Base-by-base conservation (phyloP, 192 early-diverging fungal genomes). In the Chytriomyces sp. region DNA sequence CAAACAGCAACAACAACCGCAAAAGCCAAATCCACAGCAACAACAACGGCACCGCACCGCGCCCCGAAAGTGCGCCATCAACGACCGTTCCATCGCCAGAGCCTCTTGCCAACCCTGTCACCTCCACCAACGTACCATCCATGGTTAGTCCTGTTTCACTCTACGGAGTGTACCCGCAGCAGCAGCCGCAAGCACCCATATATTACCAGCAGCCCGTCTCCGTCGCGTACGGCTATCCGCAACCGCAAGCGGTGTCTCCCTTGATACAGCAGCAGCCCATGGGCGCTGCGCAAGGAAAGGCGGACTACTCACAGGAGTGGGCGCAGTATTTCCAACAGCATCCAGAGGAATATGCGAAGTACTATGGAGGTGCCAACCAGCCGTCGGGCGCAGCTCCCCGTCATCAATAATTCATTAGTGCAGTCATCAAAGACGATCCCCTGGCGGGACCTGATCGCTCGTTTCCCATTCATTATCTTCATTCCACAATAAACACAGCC, bases 301-400 rank as follows among this genome's bases (percentile, higher is more conserved):
- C 19, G 26, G 68, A 70, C 54, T 70, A 59, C 38, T 70, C 68
- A 17, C 5, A 4, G 12, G 68, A 70, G 30, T 70, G 68, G 68
- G 56, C 68, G 10, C 41, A 70, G 38, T 70, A 70, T 38, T 70
- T 70, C 56, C 53, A 31, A 39, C 36, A 59, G 5, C 12, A 70
- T 56, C 68, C 68, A 17, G 55, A 70, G 41, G 68, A 70, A 36
- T 70, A 70, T 40, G 37, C 41, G 59, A 70, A 41, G 26, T 70
- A 70, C n/a, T 70, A 70, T 30, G 68, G 68, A 5, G 38, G 34
- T 32, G 44, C 44, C n/a, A n/a, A n/a, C n/a, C n/a, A n/a, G n/a
- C n/a, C n/a, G n/a, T n/a, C n/a, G n/a, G n/a, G n/a, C n/a, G n/a
- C n/a, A n/a, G n/a, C n/a, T n/a, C n/a, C n/a, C n/a, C n/a, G n/a